These are phyloP conservation scores for Athelia sp. DNA, from an alignment of 1,284 basidiomycete genomes.

Conservation along the genomic window DNA sequence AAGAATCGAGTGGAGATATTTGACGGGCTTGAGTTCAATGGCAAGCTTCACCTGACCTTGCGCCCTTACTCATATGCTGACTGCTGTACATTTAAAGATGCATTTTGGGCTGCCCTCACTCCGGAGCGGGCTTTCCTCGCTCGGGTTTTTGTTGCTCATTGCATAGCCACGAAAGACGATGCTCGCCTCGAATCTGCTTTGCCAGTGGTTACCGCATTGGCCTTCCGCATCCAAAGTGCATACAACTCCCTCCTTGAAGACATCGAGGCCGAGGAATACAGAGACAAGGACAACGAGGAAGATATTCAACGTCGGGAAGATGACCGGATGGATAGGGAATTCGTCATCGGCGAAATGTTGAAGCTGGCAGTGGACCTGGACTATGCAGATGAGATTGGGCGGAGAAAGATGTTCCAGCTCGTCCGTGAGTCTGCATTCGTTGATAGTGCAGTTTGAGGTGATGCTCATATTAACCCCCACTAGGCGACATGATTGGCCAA, in stretches of 20 bases:
- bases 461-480: conserved; percentile 1
- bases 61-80: background rate
- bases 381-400: conserved; percentile 92
- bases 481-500: conserved; percentile 85
- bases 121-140: conserved; percentile 84
- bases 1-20: conserved; percentile 55
- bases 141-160: conserved; percentile 83
- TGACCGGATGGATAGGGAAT: conserved; percentile 59
- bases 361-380: conserved; percentile 82
- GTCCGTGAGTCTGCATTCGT: conserved; percentile 69
- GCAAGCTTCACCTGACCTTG: conserved; percentile 35
- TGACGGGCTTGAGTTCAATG: conserved; percentile 68
- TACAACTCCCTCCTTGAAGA: conserved; percentile 68
- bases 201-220: conserved; percentile 88
- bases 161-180: conserved; percentile 61
- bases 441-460: conserved; percentile 1
- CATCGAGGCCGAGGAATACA: conserved; percentile 37
- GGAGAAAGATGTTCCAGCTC: conserved; percentile 88
- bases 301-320: conserved; percentile 43
- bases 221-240: conserved; percentile 78
- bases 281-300: conserved; percentile 41
- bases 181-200: conserved; percentile 69
- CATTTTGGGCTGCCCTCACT: conserved; percentile 73
- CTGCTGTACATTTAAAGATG: conserved; percentile 44
- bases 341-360: conserved; percentile 80